Evolutionary conservation across 805 yeast species (phyloP).

Genomic region (Candida jianshihensis): DNA sequence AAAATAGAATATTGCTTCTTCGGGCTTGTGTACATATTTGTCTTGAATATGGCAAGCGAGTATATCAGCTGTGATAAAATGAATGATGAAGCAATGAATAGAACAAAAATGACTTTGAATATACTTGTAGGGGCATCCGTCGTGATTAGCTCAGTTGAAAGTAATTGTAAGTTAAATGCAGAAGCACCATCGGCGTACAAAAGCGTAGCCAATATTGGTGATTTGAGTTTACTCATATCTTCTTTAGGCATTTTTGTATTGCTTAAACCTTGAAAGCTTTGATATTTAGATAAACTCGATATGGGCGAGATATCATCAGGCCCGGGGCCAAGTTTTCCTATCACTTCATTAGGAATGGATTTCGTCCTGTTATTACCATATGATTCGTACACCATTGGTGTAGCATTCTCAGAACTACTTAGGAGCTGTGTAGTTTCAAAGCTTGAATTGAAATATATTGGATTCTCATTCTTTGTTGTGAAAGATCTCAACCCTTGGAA

Average conservation of each 20-base stretch:
- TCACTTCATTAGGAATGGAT: not conserved
- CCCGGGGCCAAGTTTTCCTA: not conserved
- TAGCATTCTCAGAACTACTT: not conserved
- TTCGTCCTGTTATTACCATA: not conserved
- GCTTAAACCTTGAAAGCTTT: slow-evolving; percentile 1
- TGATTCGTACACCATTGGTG: not conserved
- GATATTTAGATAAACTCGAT: slow-evolving; percentile 1
- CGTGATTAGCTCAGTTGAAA: slow-evolving; percentile 1
- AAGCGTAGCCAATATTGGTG: slow-evolving; percentile 16
- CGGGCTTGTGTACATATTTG: slow-evolving; percentile 81
- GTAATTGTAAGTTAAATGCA: slow-evolving; percentile 3
- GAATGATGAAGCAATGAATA: slow-evolving; percentile 22
- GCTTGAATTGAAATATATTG: not conserved
- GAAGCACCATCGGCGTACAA: slow-evolving; percentile 8
- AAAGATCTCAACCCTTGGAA: too few relatives aligned
- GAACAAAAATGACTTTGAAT: slow-evolving; percentile 5
- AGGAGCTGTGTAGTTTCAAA: not conserved
- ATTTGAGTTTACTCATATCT: slow-evolving; percentile 10
- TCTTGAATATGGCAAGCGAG: slow-evolving; percentile 68
- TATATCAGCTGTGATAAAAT: slow-evolving; percentile 27
- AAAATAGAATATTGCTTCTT: slow-evolving; percentile 84
- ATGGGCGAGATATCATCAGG: slow-evolving; percentile 7
- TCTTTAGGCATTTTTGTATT: too few relatives aligned
- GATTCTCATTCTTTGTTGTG: not conserved
- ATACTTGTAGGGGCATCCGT: not conserved